Evolutionary conservation across 192 early-diverging fungal genomes (phyloP), one percentile per base, ranked within the genome.

Genomic region (Ambispora gerdemannii): DNA sequence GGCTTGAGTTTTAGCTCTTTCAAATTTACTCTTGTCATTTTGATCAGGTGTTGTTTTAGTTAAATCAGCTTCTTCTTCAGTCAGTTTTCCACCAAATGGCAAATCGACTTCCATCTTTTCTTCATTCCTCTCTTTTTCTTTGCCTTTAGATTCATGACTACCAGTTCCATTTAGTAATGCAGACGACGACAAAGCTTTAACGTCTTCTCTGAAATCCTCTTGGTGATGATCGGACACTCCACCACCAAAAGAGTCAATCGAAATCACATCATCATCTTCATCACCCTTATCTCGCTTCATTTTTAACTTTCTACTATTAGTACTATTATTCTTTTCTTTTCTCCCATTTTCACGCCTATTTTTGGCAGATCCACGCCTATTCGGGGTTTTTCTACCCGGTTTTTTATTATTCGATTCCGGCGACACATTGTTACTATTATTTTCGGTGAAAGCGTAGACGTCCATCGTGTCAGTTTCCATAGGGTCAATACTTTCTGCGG

Each of bases 1-100:
- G 0, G 81, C 82, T 2, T 74, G 68, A 3, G 65, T 62, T 35
- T 77, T 83, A 2, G 85, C 82, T 61, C 76, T 73, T 30, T 84
- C 86, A 65, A 87, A 91, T 20, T 69, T 64, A 1, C 43, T 20
- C 47, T 81, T 85, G 49, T 89, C 90, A 10, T 56, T 53, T 0
- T 79, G 74, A 47, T 77, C 71, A 0, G 90, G 90, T 0, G 79
- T 72, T 55, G 83, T 83, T 59, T 76, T 67, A 25, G 76, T 60
- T 4, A 85, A 82, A 67, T 85, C 82, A 0, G 86, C 83, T 28
- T 89, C 83, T 7, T 72, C 78, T 19, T 70, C 72, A 4, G 76
- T 81, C 15, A 90, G 51, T 59, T 82, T 81, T 27, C 78, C 72
- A 15, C 83, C 81, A 75, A 84, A 86, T 24, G 79, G 76, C 13